Base-by-base conservation (phyloP, 805 yeast genomes). In the Cyberlindnera mrakii region DNA sequence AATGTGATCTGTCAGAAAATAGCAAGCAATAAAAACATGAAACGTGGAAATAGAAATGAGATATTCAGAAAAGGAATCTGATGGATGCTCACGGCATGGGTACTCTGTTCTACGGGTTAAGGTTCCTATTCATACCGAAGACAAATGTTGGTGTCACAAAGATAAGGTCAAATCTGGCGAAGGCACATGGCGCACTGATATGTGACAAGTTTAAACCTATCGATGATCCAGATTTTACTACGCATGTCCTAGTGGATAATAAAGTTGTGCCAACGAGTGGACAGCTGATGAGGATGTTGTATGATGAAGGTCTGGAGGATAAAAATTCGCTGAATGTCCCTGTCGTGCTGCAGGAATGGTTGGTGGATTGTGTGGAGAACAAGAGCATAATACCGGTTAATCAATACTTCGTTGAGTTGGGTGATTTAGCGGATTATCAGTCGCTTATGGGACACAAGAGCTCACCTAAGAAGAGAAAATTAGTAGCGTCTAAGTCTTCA, bases 121-220 rank as follows among this genome's bases (percentile, higher is more conserved):
- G 46, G 4, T 52, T 57, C 36, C 34, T 55, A 16, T 40, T 57
- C 18, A 18, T 55, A 11, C 60, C 59, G 3, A 52, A 52, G 34
- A 51, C 53, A 20, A 41, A 43, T 3, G 41, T 54, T 3, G 49
- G 40, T 3, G 43, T 57, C 18, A 46, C 59, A 3, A 11, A 33
- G 9, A 43, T 51, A 2, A 38, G 59, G 4, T 44, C 48, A 18
- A 29, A 33, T 15, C 38, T 55, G 7, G 57, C 60, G 4, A 39
- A 49, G 13, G 31, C 39, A 16, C 44, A 53, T 34, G 53, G 52
- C 4, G 59, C 57, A 6, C 35, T 42, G 4, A 29, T 55, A 1
- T 44, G 45, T 14, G 15, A 29, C 2, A 32, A 23, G 18, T 44
- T 51, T 18, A 11, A 18, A 18, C 35, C 39, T 15, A 13, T 35